Base-by-base conservation (phyloP, 1,284 basidiomycete genomes). In the Malassezia globosa region DNA sequence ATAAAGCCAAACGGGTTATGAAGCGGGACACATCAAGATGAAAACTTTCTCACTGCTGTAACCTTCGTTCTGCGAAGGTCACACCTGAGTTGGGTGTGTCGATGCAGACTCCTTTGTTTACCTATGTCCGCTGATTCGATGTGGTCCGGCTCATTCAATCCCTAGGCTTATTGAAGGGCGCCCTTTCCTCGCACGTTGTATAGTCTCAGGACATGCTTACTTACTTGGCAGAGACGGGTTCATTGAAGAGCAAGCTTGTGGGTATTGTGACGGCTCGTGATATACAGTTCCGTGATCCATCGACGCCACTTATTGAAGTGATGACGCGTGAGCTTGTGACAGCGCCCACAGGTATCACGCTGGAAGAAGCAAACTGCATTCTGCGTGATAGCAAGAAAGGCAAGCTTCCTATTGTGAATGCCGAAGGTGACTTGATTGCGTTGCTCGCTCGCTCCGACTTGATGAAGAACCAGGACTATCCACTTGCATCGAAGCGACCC, bases 201-300 rank as follows among this genome's bases (percentile, higher is more conserved):
- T n/a, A n/a, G n/a, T n/a, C n/a, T n/a, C 18, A 35, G 16, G 29
- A 8, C n/a, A 43, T 29, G 22, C 50, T 37, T 47, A 43, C 51
- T 7, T n/a, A n/a, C n/a, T 41, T 10, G 14, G 46, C 42, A 95
- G 92, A 95, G 59, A 83, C 82, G 25, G 92, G 94, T 78, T 36
- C 77, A 86, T 39, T 88, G 85, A 51, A 69, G 46, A 87, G 87
- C 50, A 92, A 87, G 74, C 83, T 99, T 31, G 77, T 95, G 53
- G 92, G 92, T 44, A 96, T 99, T 59, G 89, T 97, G 60, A 99
- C 92, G 14, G 83, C 85, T 37, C 87, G 92, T 60, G 92, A 97
- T 73, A 81, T 96, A 50, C 89, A 96, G 75, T 99, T 97, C 79
- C 84, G 83, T 48, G 77, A 82, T 49, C 75, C 80, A 4, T 72